Base-by-base conservation (phyloP, 306 rosid genomes). In the Prunus davidiana region DNA sequence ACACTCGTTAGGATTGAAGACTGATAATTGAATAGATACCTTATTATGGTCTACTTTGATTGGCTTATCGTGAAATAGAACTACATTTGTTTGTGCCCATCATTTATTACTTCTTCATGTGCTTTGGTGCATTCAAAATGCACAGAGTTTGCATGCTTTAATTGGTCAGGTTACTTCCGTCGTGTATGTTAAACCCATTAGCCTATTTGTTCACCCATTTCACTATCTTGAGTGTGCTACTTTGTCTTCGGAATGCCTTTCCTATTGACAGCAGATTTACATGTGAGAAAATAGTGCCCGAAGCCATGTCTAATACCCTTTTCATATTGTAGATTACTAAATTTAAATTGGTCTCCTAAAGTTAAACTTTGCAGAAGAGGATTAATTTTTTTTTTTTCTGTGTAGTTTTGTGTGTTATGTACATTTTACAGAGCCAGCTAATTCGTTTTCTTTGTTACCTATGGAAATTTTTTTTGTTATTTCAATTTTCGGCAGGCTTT, bases 361-460 rank as follows among this genome's bases (percentile, higher is more conserved):
- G 14, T n/a, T 56, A 56, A 20, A 52, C 57, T 52, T 0, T 45
- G 30, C 25, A 25, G 16, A 24, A 3, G 32, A 62, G 67, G 41
- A 12, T 47, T 69, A 13, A 9, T 45, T 20, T 5, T 2, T 45
- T 6, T 32, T 5, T 6, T 32, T 5, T 5, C 18, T 50, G 3
- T 55, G 24, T 71, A 3, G 12, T 3, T 12, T 27, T 50, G 12
- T 15, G 58, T 49, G 60, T 12, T 49, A 18, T 15, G 28, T 30
- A 12, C 7, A n/a, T 6, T 28, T 70, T 50, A 2, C 58, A 47
- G 10, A 46, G 58, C 15, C 43, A 15, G 56, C 58, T 52, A n/a
- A 12, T 32, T 69, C 45, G 18, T 15, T 41, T 19, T 32, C 74
- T 70, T 70, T 57, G 65, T 34, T 71, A n/a, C n/a, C 50, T 71